phyloP scores from a whole-genome alignment of 2,329 filamentous ascomycete species.

The Paraphoma sp. region DNA sequence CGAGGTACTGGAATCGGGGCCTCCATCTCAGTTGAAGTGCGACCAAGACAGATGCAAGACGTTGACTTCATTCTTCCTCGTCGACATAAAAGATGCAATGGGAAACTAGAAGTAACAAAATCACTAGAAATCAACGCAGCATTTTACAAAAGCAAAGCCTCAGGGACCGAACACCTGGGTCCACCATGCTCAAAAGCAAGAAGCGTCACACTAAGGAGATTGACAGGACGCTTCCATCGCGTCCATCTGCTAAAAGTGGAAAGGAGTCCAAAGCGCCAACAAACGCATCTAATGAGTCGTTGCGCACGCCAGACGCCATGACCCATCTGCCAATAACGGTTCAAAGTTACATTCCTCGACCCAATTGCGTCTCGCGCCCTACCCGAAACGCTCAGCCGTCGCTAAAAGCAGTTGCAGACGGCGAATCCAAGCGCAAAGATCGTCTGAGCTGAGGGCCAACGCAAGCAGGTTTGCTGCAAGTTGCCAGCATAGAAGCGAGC shows the following conservation, averaged over 20 bases:
- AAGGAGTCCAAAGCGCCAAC: constrained; percentile 6
- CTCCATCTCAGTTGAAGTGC: constrained; percentile 18
- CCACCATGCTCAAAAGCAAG: constrained; percentile 1
- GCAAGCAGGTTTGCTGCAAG: not conserved
- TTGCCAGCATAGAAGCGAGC: not conserved
- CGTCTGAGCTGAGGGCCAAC: not conserved
- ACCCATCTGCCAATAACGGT: constrained; percentile 17
- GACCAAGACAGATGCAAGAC: constrained; percentile 25
- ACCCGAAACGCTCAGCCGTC: constrained; percentile 11
- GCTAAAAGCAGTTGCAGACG: not conserved
- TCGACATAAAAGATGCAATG: constrained; percentile 6
- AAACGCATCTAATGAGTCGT: constrained; percentile 10
- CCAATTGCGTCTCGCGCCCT: constrained; percentile 11
- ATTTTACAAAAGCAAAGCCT: not conserved
- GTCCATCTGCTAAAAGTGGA: not conserved
- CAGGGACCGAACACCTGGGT: constrained; percentile 3
- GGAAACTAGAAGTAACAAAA: too few species aligned
- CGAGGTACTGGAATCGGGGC: constrained; percentile 21
- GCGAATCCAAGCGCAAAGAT: not conserved
- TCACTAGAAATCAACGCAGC: too few species aligned
- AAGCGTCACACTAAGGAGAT: not conserved
- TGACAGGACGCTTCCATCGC: not conserved
- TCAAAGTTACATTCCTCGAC: constrained; percentile 4
- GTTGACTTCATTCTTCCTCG: constrained; percentile 15
- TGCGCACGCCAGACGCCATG: constrained; percentile 12